These are phyloP conservation scores for Fraxinus cuspidata DNA, from an alignment of 257 asterid genomes.

Conservation along the genomic window DNA sequence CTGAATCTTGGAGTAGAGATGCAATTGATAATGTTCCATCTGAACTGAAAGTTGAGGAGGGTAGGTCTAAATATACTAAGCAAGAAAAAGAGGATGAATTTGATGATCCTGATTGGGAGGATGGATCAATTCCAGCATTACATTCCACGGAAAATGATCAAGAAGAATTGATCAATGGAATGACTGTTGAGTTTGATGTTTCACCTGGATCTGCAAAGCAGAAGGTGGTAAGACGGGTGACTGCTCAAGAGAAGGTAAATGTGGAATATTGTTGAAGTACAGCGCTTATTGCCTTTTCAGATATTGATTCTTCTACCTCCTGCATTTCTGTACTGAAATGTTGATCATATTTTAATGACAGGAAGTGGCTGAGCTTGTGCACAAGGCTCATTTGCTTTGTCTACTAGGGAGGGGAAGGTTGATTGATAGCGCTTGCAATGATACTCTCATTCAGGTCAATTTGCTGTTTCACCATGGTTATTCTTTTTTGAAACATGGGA, in stretches of 20 bases:
- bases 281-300: conserved; percentile 12
- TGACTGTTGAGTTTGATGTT: conserved; percentile 78
- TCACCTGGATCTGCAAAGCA: conserved; percentile 52
- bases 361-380: conserved; percentile 88
- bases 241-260: conserved; percentile 84
- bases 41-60: conserved; percentile 23
- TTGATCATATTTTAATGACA: conserved; percentile 35
- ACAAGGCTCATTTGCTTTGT: conserved; percentile 91
- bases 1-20: conserved; percentile 38
- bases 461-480: conserved; percentile 11
- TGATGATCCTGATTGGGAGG: conserved; percentile 85
- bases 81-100: conserved; percentile 42
- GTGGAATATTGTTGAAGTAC: conserved; percentile 7
- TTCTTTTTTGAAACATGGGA: not conserved
- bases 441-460: conserved; percentile 87
- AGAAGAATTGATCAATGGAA: conserved; percentile 52
- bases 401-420: conserved; percentile 89
- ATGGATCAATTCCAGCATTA: conserved; percentile 54
- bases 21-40: conserved; percentile 33
- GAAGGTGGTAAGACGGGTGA: conserved; percentile 73
- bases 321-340: conserved; percentile 13
- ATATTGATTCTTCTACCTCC: conserved; percentile 2
- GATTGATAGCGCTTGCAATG: conserved; percentile 76
- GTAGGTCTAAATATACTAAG: conserved; percentile 17
- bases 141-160: conserved; percentile 32